phyloP scores from a whole-genome alignment of 2,329 filamentous ascomycete genomes.

The Emmonsiellopsis sp. region DNA sequence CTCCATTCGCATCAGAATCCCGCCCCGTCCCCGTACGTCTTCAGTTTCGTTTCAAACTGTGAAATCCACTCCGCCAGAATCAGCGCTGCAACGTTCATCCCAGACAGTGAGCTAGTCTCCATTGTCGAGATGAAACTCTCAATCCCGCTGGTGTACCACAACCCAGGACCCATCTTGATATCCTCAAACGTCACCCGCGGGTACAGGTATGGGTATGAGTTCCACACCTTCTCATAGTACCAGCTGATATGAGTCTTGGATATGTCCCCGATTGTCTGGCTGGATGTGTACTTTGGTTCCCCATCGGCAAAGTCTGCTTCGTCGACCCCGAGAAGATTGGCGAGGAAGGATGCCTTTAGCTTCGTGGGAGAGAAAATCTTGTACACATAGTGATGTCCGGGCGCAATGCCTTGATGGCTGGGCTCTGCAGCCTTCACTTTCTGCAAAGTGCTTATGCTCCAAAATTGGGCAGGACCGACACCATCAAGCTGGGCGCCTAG shows the following conservation, averaged over 20 bases:
- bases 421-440: conserved; percentile 49
- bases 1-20: not conserved
- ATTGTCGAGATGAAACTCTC: conserved; percentile 95
- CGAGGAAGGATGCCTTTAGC: conserved; percentile 39
- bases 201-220: conserved; percentile 77
- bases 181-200: conserved; percentile 84
- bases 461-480: conserved; percentile 69
- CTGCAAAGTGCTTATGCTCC: conserved; percentile 68
- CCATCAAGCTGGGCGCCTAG: conserved; percentile 37
- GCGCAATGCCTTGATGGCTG: conserved; percentile 7
- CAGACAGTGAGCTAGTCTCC: conserved; percentile 92
- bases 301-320: conserved; percentile 16
- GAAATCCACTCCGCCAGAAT: conserved; percentile 36
- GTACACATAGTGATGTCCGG: conserved; percentile 47
- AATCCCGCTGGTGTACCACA: conserved; percentile 58
- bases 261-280: conserved; percentile 23
- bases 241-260: conserved; percentile 52
- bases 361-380: conserved; percentile 55
- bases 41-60: conserved; percentile 11
- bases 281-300: conserved; percentile 5
- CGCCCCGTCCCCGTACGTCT: conserved; percentile 7
- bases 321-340: conserved; percentile 38
- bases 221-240: conserved; percentile 68
- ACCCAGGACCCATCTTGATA: conserved; percentile 46
- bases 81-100: conserved; percentile 50